Evolutionary conservation across 2,329 filamentous ascomycete genomes (phyloP).

Genomic region (Chrysosporium queenslandicum): DNA sequence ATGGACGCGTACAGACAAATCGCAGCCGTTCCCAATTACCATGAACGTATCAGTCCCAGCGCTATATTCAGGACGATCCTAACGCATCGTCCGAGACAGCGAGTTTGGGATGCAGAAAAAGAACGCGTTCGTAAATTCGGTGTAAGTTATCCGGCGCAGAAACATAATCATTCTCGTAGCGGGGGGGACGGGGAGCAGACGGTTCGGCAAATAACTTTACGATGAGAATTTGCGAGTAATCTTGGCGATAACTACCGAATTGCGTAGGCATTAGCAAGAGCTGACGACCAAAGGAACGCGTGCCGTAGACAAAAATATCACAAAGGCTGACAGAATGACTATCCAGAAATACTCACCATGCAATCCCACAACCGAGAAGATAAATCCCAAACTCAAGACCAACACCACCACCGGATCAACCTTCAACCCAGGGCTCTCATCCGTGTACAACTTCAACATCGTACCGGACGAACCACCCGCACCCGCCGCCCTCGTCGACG

Average conservation of each 20-base stretch:
- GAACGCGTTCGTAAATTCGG: background rate
- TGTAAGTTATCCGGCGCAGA: background rate
- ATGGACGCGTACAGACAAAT: background rate
- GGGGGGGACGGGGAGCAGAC: background rate
- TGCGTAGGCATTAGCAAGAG: background rate
- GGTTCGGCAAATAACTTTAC: constrained; percentile 13
- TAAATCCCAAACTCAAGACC: constrained; percentile 92
- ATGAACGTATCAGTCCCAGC: background rate
- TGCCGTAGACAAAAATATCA: background rate
- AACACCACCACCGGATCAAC: constrained; percentile 96
- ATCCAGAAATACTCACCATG: constrained; percentile 95
- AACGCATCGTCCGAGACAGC: background rate
- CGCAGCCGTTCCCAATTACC: background rate
- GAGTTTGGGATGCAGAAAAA: background rate
- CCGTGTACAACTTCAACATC: constrained; percentile 98
- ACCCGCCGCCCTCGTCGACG: constrained; percentile 84
- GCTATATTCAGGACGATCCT: background rate
- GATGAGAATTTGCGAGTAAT: constrained; percentile 73
- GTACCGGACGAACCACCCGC: constrained; percentile 95
- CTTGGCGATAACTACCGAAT: constrained; percentile 76
- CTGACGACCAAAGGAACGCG: background rate
- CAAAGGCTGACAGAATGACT: background rate
- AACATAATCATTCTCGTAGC: background rate
- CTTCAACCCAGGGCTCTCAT: constrained; percentile 93
- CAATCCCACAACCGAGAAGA: constrained; percentile 94